A percentile compares a stretch with the other conserved stretches of the same genome.
phyloP scores from a whole-genome alignment of 768 basidiomycete species.

The Russula olivacea region DNA sequence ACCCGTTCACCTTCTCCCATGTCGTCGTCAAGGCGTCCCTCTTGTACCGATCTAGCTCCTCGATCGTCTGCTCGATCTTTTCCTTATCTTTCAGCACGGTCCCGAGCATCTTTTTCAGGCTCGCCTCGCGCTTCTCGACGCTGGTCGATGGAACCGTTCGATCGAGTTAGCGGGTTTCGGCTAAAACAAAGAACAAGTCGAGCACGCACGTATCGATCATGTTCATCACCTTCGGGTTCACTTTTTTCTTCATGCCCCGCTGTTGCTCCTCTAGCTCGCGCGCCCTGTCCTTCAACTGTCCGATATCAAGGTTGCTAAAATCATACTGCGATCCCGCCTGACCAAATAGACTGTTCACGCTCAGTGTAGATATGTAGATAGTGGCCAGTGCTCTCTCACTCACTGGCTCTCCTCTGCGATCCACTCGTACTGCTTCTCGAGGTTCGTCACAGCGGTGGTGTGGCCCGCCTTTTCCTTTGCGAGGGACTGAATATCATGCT shows the following conservation, averaged over 20 bases:
- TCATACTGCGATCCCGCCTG: conserved; percentile 76
- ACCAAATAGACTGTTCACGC: conserved; percentile 53
- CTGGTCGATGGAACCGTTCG: conserved; percentile 43
- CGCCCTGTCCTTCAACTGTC: conserved; percentile 53
- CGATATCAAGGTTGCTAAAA: conserved; percentile 62
- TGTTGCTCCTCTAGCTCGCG: conserved; percentile 71
- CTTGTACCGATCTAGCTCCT: conserved; percentile 90
- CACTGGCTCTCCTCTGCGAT: conserved; percentile 84
- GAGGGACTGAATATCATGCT: conserved; percentile 59
- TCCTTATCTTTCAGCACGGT: conserved; percentile 88
- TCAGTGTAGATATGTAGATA: neutral
- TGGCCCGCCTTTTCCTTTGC: conserved; percentile 61
- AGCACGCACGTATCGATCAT: conserved; percentile 84
- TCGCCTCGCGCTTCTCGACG: conserved; percentile 87
- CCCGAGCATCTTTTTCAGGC: conserved; percentile 81
- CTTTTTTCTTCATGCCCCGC: conserved; percentile 87
- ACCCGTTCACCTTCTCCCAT: conserved; percentile 95
- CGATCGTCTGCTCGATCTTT: conserved; percentile 93
- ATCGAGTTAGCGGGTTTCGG: conserved; percentile 6
- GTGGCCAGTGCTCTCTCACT: conserved; percentile 31
- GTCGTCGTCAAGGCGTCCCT: conserved; percentile 89
- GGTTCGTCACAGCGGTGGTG: conserved; percentile 44
- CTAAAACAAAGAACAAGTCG: neutral
- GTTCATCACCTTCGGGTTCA: conserved; percentile 92
- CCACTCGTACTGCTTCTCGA: conserved; percentile 87